Conservation (phyloP, 352 stramenopile genomes). For the Phytophthora aleatoria region DNA sequence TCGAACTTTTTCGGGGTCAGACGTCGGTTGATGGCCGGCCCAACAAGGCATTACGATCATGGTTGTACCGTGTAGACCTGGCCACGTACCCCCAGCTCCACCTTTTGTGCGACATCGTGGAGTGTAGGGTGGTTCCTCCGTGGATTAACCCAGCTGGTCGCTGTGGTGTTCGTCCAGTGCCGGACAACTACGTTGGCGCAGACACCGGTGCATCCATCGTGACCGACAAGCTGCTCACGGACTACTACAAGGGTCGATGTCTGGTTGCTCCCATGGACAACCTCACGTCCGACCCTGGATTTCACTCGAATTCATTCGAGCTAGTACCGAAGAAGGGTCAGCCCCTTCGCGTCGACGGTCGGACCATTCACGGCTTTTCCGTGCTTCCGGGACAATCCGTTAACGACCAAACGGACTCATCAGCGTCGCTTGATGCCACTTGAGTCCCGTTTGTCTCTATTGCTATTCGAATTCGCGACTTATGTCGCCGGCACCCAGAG, state of each 20-base stretch:
- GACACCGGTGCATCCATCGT: background rate
- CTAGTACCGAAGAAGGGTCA: background rate
- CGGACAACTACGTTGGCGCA: slow-evolving; percentile 4
- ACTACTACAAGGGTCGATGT: slow-evolving; percentile 10
- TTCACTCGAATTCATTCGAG: background rate
- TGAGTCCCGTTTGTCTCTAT: slow-evolving; percentile 2
- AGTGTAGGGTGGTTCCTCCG: background rate
- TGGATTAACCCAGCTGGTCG: background rate
- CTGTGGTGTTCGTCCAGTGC: background rate
- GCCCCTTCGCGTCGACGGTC: background rate
- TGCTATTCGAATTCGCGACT: background rate
- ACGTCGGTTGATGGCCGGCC: slow-evolving; percentile 11
- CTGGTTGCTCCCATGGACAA: background rate
- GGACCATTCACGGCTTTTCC: background rate
- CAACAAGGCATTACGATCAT: slow-evolving; percentile 8
- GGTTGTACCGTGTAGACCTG: slow-evolving; percentile 11
- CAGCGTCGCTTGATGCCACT: background rate
- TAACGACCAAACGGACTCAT: background rate
- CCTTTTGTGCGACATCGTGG: slow-evolving; percentile 4
- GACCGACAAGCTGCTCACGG: background rate
- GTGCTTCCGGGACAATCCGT: background rate
- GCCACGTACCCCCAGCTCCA: background rate
- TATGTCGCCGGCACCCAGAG: slow-evolving; percentile 2
- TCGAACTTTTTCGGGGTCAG: slow-evolving; percentile 12
- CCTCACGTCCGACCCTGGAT: background rate